Base-by-base conservation (phyloP, 208 protist genomes). In the Acanthamoeba comandoni region DNA sequence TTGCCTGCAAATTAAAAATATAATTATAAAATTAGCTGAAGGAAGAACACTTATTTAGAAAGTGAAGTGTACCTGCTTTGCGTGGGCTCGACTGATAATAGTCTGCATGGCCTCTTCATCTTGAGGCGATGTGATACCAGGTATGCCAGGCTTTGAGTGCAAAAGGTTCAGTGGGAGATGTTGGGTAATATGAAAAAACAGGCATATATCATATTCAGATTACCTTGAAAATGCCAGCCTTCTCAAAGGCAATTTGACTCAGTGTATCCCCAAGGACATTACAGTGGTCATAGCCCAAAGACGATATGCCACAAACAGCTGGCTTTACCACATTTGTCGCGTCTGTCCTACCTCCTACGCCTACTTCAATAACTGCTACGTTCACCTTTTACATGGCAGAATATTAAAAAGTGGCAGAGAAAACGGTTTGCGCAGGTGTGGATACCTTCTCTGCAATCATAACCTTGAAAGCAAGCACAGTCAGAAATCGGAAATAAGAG, bases 161-260 rank as follows among this genome's bases (percentile, higher is more conserved):
- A 35, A 43, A 43, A 43, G 35, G 35, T 43, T 35, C 15, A 77
- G 24, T 17, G 26, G 9, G 43, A 51, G 67, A 75, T 8, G 15
- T 17, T 48, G 31, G 26, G 67, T 48, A 48, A 43, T 8, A 13
- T 49, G 67, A 51, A 17, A n/a, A 12, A 2, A 17, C 52, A 13
- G 35, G 9, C 17, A 13, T n/a, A 57, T 19, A 26, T 29, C 29
- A 48, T 9, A 70, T 3, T 70, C 19, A 13, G 57, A 9, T 19
- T 35, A 71, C 82, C 94, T 98, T 98, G 92, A 98, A 97, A 55
- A 98, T 98, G 22, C 97, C 97, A 19, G 96, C 96, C 95, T 99
- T 99, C 91, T 98, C 96, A 0, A 48, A 39, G 0, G 97, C 96
- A 86, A 99, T 98, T 80, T 97, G 91, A 79, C 96, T 92, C 26